These are phyloP conservation scores for Irpex lacteus DNA, from an alignment of 1,284 basidiomycete genomes.

Conservation along the genomic window DNA sequence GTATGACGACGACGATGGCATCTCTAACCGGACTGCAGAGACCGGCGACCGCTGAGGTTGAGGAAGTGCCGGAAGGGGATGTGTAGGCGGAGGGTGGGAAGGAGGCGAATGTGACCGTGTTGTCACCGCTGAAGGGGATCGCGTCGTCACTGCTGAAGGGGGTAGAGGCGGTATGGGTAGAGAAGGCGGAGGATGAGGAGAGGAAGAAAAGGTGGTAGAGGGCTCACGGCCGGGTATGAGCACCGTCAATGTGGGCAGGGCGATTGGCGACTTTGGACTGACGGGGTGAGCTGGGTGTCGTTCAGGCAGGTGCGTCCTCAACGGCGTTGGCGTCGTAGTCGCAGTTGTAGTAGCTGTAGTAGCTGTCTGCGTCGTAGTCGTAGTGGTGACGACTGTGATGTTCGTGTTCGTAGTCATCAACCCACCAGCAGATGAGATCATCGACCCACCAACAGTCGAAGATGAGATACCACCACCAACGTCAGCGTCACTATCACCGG, in stretches of 20 bases:
- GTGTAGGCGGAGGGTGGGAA: too few relatives aligned
- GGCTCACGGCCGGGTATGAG: background rate
- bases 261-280: background rate
- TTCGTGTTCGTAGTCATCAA: background rate
- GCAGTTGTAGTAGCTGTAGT: background rate
- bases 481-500: too few relatives aligned
- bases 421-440: background rate
- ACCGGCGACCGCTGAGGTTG: too few relatives aligned
- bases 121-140: background rate
- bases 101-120: too few relatives aligned
- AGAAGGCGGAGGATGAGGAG: background rate
- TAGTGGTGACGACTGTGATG: background rate
- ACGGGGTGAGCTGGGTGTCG: background rate
- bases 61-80: too few relatives aligned
- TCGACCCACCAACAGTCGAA: too few relatives aligned
- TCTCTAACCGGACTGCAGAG: too few relatives aligned
- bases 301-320: background rate
- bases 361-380: background rate
- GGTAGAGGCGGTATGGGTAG: background rate
- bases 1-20: too few relatives aligned
- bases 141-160: background rate
- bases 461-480: too few relatives aligned
- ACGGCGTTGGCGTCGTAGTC: background rate
- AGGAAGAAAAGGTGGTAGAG: background rate
- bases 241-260: background rate